Evolutionary conservation across 176 grass and related monocot species (phyloP).

Genomic region (Avena sativa): DNA sequence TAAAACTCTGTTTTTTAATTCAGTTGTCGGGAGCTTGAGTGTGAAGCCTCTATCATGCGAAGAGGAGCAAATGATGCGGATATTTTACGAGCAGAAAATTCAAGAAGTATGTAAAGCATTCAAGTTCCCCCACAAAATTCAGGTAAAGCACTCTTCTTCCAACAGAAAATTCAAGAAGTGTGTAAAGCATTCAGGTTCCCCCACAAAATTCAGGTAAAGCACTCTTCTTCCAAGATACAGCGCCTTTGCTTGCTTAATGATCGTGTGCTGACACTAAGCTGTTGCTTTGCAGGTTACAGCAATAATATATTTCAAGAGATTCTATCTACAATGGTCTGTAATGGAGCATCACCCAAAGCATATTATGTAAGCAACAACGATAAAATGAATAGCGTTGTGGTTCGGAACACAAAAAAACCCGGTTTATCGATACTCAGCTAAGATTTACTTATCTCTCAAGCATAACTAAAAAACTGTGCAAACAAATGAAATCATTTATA

Average conservation of each 20-base stretch:
- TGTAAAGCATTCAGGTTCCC: slow-evolving; percentile 93
- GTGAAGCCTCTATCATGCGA: slow-evolving; percentile 76
- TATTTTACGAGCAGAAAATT: slow-evolving; percentile 98
- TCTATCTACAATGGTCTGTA: slow-evolving; percentile 91
- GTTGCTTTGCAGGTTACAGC: slow-evolving; percentile 75
- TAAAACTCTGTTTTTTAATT: slow-evolving; percentile 29
- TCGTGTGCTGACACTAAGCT: slow-evolving; percentile 17
- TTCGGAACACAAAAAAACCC: slow-evolving; percentile 9
- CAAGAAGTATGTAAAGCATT: slow-evolving; percentile 96
- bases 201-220: slow-evolving; percentile 86
- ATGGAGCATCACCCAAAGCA: slow-evolving; percentile 98
- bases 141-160: slow-evolving; percentile 52
- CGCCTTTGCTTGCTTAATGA: slow-evolving; percentile 9
- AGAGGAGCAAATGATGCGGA: slow-evolving; percentile 79
- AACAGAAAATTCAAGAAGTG: slow-evolving; percentile 97
- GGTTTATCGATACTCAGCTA: neutral
- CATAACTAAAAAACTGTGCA: neutral
- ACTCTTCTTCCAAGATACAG: slow-evolving; percentile 9
- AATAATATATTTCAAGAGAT: slow-evolving; percentile 99
- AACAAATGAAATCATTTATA: neutral
- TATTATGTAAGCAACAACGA: slow-evolving; percentile 79
- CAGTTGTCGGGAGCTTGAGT: slow-evolving; percentile 55
- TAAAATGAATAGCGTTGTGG: neutral
- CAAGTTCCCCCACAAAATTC: slow-evolving; percentile 94
- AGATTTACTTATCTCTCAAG: neutral